Base-by-base conservation (phyloP, 306 rosid species). In the Lotus japonicus region DNA sequence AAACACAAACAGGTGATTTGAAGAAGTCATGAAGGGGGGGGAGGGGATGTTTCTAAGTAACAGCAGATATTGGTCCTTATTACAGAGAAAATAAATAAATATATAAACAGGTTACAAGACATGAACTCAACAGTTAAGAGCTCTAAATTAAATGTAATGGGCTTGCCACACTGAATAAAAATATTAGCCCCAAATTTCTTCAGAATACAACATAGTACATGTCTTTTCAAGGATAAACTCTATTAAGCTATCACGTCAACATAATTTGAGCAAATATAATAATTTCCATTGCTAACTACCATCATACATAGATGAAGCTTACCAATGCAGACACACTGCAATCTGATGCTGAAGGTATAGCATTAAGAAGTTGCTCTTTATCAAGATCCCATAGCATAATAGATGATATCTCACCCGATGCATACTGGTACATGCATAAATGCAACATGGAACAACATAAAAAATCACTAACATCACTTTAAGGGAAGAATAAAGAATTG, bases 261-360 rank as follows among this genome's bases (percentile, higher is more conserved):
- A 50, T 48, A 68, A 51, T 33, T 58, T 7, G 36, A 52, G 43
- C 49, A 61, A 52, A 54, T 17, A 61, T 52, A 54, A 50, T 61
- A 48, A 49, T 43, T 64, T 43, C 36, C 66, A 69, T 41, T 9
- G 11, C 33, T 57, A 23, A 69, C 64, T 59, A 70, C 2, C 3
- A 10, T 18, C 64, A 31, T 0, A 26, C 72, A 70, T 17, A 41
- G 70, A 18, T 13, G 44, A 54, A 39, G 38, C 96, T 85, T 80
- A 95, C 99, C 95, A 95, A 59, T 0, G 96, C 95, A 67, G 99
- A 85, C 76, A 91, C 83, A 75, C 88, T 88, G 87, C 95, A 88
- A 58, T 88, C 96, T 15, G 99, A 87, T 8, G 89, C 80, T 49
- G 96, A 88, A 80, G 89, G 75, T 83, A 88, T 81, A 79, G 92